Evolutionary conservation across 306 rosid genomes (phyloP), one percentile per base, ranked within the genome.

Genomic region (Casuarina equisetifolia): DNA sequence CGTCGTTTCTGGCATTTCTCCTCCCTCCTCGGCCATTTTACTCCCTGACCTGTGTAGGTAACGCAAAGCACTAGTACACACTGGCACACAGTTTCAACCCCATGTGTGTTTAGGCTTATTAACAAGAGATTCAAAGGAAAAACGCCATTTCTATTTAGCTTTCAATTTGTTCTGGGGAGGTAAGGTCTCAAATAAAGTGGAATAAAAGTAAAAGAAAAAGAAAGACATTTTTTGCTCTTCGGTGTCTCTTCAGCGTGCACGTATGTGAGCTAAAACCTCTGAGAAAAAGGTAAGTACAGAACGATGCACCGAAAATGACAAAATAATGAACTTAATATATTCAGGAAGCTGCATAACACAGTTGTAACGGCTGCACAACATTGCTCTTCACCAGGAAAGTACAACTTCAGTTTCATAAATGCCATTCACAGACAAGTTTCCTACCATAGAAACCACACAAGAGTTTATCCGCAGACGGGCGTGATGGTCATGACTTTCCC

Each of bases 1-100:
- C 45, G 20, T n/a, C 36, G 9, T 42, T 40, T n/a, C 73, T 13
- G n/a, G 69, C 39, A 36, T 5, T 12, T 9, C 76, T 51, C 66
- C 63, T 48, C 39, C 75, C 42, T 78, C 73, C 15, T 61, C 74
- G 17, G 13, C 63, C 42, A 67, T 66, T 16, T 66, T 66, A 66
- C 49, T 66, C 67, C 67, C 40, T 59, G 42, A 40, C 36, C 13
- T 32, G 4, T 32, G 8, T 35, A n/a, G 4, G 15, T n/a, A 67
- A 17, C 9, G 42, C 15, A 43, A 42, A 66, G 4, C 17, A 66
- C 11, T 15, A 15, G 9, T 40, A 67, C 13, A 40, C 20, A 17
- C 16, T 39, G 32, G 32, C 32, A 17, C 46, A 3, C 4, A 64
- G 46, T 40, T 39, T n/a, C 50, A 67, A 42, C 35, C 35, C 8